A percentile compares a stretch with the other conserved stretches of the same genome.
Conservation (phyloP, 768 basidiomycete species). For the Psilocybe sp. region DNA sequence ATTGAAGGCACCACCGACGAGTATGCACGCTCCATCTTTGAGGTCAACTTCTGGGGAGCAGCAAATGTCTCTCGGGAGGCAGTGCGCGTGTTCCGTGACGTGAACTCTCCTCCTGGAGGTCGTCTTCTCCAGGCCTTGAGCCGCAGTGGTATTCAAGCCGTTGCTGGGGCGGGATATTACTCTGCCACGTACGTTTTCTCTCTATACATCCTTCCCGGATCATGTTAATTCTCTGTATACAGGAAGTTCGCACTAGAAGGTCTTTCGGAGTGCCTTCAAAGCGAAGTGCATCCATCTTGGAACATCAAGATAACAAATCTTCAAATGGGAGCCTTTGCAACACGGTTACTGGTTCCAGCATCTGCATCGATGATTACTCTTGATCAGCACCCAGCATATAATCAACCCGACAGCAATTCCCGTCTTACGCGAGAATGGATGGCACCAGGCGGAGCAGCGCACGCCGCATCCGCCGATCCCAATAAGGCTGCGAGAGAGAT, state of each 20-base stretch:
- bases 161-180: neutral
- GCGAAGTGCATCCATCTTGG: neutral
- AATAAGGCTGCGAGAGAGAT: neutral
- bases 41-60: constrained; percentile 1
- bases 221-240: no score
- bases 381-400: neutral
- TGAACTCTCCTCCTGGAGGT: neutral
- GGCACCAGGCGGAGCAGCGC: neutral
- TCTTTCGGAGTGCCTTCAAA: neutral
- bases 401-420: neutral
- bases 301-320: neutral
- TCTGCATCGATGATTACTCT: neutral
- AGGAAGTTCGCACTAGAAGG: neutral
- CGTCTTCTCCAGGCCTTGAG: neutral
- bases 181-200: neutral
- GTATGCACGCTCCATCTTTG: neutral
- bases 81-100: neutral
- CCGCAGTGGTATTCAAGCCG: neutral
- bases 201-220: no score
- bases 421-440: neutral
- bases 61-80: neutral
- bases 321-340: neutral
- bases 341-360: neutral
- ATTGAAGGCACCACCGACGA: neutral
- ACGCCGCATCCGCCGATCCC: neutral